A percentile compares a stretch with the other conserved stretches of the same genome.
Conservation (phyloP, 2,329 filamentous ascomycete species). For the Beauveria pseudobassiana region DNA sequence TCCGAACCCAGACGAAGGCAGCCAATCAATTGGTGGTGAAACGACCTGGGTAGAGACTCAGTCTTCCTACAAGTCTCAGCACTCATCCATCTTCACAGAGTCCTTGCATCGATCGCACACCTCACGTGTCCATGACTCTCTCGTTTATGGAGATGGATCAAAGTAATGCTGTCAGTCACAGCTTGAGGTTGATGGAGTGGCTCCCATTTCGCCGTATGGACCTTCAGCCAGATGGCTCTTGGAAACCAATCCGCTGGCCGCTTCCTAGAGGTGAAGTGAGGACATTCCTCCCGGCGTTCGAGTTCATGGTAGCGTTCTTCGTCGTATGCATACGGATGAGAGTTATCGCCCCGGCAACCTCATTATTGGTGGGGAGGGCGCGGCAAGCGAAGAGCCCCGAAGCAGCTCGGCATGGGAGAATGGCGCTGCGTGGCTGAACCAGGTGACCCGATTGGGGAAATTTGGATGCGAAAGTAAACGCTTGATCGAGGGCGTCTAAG, state of each 20-base stretch:
- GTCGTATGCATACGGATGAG: conserved; percentile 56
- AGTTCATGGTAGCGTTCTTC: conserved; percentile 68
- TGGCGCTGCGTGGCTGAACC: conserved; percentile 60
- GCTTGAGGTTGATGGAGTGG: conserved; percentile 74
- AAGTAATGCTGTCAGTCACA: too few relatives aligned
- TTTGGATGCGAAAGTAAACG: conserved; percentile 44
- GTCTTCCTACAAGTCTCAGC: conserved; percentile 6
- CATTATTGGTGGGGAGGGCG: conserved; percentile 73
- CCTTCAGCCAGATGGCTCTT: conserved; percentile 61
- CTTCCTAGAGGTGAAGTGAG: conserved; percentile 69
- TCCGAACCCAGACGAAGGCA: not conserved
- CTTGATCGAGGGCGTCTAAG: not conserved
- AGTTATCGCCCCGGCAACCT: conserved; percentile 70
- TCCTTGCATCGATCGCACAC: conserved; percentile 36
- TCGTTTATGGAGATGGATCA: conserved; percentile 56
- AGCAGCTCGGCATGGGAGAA: conserved; percentile 58
- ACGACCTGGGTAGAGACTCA: not conserved
- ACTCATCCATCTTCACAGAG: conserved; percentile 38
- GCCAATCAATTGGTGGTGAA: not conserved
- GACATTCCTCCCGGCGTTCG: conserved; percentile 65
- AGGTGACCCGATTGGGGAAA: conserved; percentile 62
- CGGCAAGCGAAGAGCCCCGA: conserved; percentile 54
- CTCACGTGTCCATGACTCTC: conserved; percentile 60
- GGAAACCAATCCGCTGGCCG: conserved; percentile 76
- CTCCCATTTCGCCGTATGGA: conserved; percentile 78